These are phyloP conservation scores for Graphiopsis chlorocephala DNA, from an alignment of 2,329 filamentous ascomycete species.

Conservation along the genomic window DNA sequence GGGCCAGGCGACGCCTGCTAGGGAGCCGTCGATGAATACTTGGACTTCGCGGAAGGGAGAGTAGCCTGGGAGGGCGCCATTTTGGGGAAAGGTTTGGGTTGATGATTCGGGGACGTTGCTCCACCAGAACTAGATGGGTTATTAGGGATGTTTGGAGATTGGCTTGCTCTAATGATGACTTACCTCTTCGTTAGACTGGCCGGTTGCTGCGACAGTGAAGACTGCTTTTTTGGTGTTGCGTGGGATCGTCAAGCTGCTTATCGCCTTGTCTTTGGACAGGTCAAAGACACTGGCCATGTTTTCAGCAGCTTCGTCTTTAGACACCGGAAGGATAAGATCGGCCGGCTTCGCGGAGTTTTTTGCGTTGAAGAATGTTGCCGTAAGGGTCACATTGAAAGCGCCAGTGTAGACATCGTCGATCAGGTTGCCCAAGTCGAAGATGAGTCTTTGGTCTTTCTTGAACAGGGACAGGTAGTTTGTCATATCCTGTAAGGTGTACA, in stretches of 20 bases:
- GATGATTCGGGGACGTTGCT: constrained; percentile 40
- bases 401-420: not conserved
- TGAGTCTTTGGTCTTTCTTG: not conserved
- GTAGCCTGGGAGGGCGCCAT: constrained; percentile 60
- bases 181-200: not conserved
- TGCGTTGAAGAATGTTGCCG: not conserved
- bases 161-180: not conserved
- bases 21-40: constrained; percentile 66
- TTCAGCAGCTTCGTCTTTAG: not conserved
- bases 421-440: not conserved
- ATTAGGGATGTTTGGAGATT: not conserved
- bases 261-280: not conserved
- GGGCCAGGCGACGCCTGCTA: constrained; percentile 77
- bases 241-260: not conserved
- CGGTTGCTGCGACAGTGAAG: not conserved
- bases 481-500: not conserved
- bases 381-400: not conserved
- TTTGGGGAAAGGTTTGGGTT: constrained; percentile 56
- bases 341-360: not conserved
- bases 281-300: not conserved
- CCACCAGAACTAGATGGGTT: not conserved
- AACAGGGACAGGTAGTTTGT: not conserved
- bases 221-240: not conserved
- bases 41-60: constrained; percentile 78
- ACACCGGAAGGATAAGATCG: not conserved